These are phyloP conservation scores for Aspergillus neoniger DNA, from an alignment of 2,329 filamentous ascomycete species.

Conservation along the genomic window DNA sequence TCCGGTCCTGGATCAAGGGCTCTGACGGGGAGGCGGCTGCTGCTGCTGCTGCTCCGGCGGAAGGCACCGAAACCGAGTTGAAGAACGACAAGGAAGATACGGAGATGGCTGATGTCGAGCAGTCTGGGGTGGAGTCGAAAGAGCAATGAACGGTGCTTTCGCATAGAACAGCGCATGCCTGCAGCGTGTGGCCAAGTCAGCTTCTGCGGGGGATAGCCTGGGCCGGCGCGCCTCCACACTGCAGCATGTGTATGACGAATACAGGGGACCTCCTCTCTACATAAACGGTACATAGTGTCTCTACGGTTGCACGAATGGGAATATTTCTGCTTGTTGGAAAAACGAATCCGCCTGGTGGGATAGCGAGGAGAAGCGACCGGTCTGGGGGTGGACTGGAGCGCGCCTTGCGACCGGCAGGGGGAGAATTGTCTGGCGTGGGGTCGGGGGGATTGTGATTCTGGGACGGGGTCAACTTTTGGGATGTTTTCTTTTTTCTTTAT, in stretches of 20 bases:
- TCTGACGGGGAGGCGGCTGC: slow-evolving; percentile 22
- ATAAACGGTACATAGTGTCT: slow-evolving; percentile 21
- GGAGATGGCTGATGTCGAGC: too few species aligned
- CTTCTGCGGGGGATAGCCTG: background rate
- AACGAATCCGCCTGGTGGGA: background rate
- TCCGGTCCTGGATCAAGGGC: slow-evolving; percentile 50
- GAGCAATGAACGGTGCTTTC: slow-evolving; percentile 20
- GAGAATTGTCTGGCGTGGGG: background rate
- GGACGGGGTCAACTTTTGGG: background rate
- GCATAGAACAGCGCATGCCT: background rate
- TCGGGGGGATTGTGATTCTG: background rate
- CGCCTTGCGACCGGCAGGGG: background rate
- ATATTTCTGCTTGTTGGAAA: slow-evolving; percentile 18
- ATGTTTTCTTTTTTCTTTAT: background rate
- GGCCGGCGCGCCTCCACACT: too few species aligned
- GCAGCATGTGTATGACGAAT: too few species aligned
- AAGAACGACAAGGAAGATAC: too few species aligned
- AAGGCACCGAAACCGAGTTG: slow-evolving; percentile 34
- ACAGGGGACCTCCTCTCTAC: slow-evolving; percentile 1
- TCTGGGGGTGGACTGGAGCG: background rate
- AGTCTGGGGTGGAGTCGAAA: slow-evolving; percentile 7
- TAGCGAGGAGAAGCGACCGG: background rate
- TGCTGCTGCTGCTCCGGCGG: slow-evolving; percentile 13
- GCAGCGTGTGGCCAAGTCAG: background rate
- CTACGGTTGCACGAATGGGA: slow-evolving; percentile 23